Percentiles rank a stretch among this genome's conserved stretches.
Evolutionary conservation across 768 basidiomycete species (phyloP).

Genomic region (Sutorius australiensis): DNA sequence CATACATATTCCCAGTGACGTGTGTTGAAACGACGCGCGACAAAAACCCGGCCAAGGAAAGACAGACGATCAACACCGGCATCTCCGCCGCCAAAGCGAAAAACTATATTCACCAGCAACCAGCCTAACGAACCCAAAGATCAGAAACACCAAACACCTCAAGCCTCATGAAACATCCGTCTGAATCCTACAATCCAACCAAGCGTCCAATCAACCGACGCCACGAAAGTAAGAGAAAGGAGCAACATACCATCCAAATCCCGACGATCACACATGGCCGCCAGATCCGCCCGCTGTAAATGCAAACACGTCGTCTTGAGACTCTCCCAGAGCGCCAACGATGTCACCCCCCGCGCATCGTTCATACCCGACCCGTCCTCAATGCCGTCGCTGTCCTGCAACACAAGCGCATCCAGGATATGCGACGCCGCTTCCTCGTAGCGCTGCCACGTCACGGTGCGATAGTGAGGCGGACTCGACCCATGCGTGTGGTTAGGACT

Average conservation of each 20-base stretch:
- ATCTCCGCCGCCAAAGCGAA: too few species aligned
- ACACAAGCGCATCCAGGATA: slow-evolving; percentile 80
- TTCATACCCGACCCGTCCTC: slow-evolving; percentile 40
- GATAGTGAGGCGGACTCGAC: not conserved
- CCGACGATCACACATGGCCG: slow-evolving; percentile 63
- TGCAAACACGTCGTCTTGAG: slow-evolving; percentile 79
- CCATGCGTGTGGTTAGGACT: slow-evolving; percentile 17
- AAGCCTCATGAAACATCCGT: slow-evolving; percentile 7
- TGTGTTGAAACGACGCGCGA: too few species aligned
- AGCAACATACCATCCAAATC: slow-evolving; percentile 59
- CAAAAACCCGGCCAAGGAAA: too few species aligned
- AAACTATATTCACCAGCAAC: too few species aligned
- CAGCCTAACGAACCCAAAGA: too few species aligned
- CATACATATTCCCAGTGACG: too few species aligned
- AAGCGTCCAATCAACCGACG: not conserved
- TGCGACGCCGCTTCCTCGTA: slow-evolving; percentile 86
- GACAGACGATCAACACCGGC: too few species aligned
- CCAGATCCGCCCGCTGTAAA: slow-evolving; percentile 74
- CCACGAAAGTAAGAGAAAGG: not conserved
- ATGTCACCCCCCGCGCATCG: slow-evolving; percentile 66
- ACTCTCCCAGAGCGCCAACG: slow-evolving; percentile 82
- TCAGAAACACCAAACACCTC: not conserved
- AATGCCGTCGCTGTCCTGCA: slow-evolving; percentile 86
- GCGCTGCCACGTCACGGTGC: slow-evolving; percentile 41
- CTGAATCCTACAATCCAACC: slow-evolving; percentile 12